A percentile compares a stretch with the other conserved stretches of the same genome.
Evolutionary conservation across 2,329 filamentous ascomycete species (phyloP).

Genomic region (Parastagonospora avenae): DNA sequence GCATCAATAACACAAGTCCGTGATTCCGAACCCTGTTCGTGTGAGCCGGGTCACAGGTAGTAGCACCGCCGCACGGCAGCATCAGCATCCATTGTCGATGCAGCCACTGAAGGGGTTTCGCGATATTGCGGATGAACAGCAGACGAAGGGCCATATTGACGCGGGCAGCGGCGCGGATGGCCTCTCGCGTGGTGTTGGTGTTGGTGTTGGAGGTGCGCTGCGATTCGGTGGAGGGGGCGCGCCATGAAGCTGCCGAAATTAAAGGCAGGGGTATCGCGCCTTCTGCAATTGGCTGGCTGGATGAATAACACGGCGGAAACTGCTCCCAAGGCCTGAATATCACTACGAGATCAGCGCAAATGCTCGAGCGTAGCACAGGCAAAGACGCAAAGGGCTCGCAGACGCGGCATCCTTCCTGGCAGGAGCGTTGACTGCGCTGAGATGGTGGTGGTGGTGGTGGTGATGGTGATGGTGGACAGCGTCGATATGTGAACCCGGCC

Average conservation of each 20-base stretch:
- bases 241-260: slow-evolving; percentile 21
- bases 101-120: slow-evolving; percentile 2
- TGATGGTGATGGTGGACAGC: slow-evolving; percentile 4
- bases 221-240: slow-evolving; percentile 5
- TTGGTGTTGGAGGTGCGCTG: slow-evolving; percentile 10
- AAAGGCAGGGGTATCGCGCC: slow-evolving; percentile 19
- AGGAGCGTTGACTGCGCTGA: neutral
- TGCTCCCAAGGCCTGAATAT: no score
- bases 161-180: slow-evolving; percentile 3
- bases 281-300: slow-evolving; percentile 22
- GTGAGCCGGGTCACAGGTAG: slow-evolving; percentile 9
- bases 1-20: slow-evolving; percentile 24
- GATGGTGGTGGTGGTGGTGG: neutral
- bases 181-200: slow-evolving; percentile 5
- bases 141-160: slow-evolving; percentile 16
- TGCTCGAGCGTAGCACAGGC: neutral
- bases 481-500: slow-evolving; percentile 11
- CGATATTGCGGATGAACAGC: slow-evolving; percentile 12
- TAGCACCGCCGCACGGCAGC: neutral
- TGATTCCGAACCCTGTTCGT: slow-evolving; percentile 1
- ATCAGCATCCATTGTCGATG: neutral
- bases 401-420: neutral
- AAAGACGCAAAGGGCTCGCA: neutral
- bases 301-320: neutral
- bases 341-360: no score